Conservation (phyloP, 2,329 filamentous ascomycete genomes). For the Ophiostoma piceae region DNA sequence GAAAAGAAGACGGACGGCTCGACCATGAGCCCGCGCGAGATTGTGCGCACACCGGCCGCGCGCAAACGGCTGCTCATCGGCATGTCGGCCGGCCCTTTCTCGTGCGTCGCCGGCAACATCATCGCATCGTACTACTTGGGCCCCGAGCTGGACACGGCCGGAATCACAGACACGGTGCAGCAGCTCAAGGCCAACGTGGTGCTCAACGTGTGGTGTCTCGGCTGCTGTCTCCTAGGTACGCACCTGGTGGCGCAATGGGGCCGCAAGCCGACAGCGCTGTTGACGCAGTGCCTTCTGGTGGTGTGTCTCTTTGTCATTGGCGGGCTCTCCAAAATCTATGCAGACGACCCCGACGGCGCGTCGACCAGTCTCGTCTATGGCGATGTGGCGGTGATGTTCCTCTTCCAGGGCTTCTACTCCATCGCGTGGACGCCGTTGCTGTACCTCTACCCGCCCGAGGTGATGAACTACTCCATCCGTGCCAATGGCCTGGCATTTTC, state of each 20-base stretch:
- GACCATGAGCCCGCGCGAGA: constrained; percentile 36
- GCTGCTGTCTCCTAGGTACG: constrained; percentile 44
- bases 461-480: constrained; percentile 46
- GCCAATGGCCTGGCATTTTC: constrained; percentile 43
- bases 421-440: constrained; percentile 48
- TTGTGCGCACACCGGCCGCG: constrained; percentile 35
- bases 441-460: constrained; percentile 53
- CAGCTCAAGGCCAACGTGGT: constrained; percentile 47
- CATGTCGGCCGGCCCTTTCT: constrained; percentile 33
- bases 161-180: constrained; percentile 39
- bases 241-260: constrained; percentile 41
- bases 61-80: constrained; percentile 39
- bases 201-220: constrained; percentile 47
- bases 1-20: constrained; percentile 39
- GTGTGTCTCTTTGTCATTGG: constrained; percentile 46
- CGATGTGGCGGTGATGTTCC: constrained; percentile 45
- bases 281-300: constrained; percentile 37
- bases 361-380: constrained; percentile 47
- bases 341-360: constrained; percentile 42
- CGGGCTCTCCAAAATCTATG: constrained; percentile 40
- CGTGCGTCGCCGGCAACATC: constrained; percentile 37
- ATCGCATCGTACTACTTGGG: constrained; percentile 42
- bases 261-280: constrained; percentile 38
- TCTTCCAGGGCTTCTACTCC: constrained; percentile 44
- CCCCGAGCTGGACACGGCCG: constrained; percentile 41